Percentiles rank a stretch among this genome's conserved stretches.
phyloP scores from a whole-genome alignment of 1,284 basidiomycete genomes.

The Boletus smithii region DNA sequence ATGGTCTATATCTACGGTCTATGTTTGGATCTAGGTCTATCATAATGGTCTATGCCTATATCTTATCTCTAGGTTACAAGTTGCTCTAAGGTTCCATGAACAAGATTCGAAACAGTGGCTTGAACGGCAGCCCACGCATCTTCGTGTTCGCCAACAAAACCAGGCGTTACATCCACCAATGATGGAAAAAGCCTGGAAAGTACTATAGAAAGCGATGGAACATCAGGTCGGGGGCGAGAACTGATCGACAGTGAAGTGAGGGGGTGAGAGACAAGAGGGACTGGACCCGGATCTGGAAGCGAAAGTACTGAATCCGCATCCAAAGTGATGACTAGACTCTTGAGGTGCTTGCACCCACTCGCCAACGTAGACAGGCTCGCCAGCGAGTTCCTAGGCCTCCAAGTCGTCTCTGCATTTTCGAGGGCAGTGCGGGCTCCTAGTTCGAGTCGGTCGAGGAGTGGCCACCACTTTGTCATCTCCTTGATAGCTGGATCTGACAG shows the following conservation, averaged over 20 bases:
- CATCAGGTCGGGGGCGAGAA: conserved; percentile 19
- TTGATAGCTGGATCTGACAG: conserved; percentile 43
- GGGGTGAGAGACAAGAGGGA: conserved; percentile 14
- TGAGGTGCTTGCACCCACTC: conserved; percentile 34
- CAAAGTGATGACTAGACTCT: conserved; percentile 40
- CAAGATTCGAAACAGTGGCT: conserved; percentile 3
- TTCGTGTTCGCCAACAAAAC: conserved; percentile 19
- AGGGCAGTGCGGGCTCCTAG: conserved; percentile 36
- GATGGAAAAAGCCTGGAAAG: conserved; percentile 22
- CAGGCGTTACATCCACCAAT: conserved; percentile 16
- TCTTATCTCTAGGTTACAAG: background rate
- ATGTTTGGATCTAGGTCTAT: conserved; percentile 2
- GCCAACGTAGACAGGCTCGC: conserved; percentile 38
- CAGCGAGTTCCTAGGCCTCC: conserved; percentile 36
- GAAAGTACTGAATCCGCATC: conserved; percentile 14
- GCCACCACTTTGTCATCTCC: conserved; percentile 45
- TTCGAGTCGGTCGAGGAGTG: conserved; percentile 42
- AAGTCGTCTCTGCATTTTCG: conserved; percentile 22
- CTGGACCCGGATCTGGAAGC: background rate
- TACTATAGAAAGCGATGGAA: conserved; percentile 10
- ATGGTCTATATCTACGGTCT: conserved; percentile 3
- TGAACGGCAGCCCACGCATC: conserved; percentile 22
- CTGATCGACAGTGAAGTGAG: conserved; percentile 21
- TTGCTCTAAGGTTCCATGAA: background rate
- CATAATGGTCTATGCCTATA: background rate